Base-by-base conservation (phyloP, 2,329 filamentous ascomycete species). In the Fusarium sp. region DNA sequence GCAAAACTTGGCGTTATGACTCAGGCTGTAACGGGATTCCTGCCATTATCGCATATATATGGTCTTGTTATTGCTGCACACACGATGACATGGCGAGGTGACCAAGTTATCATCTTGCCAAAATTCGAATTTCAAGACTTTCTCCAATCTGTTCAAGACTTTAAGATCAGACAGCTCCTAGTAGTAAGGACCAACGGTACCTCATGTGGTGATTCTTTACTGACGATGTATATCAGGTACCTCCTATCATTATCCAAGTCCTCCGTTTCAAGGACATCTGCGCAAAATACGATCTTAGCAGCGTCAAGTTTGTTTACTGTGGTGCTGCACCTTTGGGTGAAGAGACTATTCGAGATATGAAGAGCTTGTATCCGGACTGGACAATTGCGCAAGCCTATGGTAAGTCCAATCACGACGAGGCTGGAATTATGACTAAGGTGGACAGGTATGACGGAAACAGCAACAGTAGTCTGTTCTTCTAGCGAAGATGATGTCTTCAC, bases 31-130 rank as follows among this genome's bases (percentile, higher is more conserved):
- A 84, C 94, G 0, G 92, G 92, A 2, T 82, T 94, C 10, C 82
- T 95, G 0, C 92, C 92, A 0, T 89, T 94, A 75, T 94, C 91
- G 68, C 93, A 97, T 75, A 96, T 96, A 58, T 97, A 95, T 77
- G 89, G 88, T 5, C 82, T 96, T 25, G 87, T 94, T 6, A 87
- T 94, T 15, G 87, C 93, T 60, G 89, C 88, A 38, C 91, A 94
- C 76, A 79, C 84, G 0, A 85, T 85, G 25, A 84, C 88, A 1
- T 96, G 89, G 76, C 87, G 91, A 29, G 93, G 93, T 11, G 93
- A 96, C 67, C 88, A 90, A 57, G 84, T 92, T 6, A 85, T 96
- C 52, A 86, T 95, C 3, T 83, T 96, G 18, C 90, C 87, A n/a
- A 93, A 92, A 70, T 96, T 94, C 74, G 92, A 95, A 43, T 84